Evolutionary conservation across 805 yeast species (phyloP), one percentile per base, ranked within the genome.

Genomic region (Spencermartinsiella europaea): DNA sequence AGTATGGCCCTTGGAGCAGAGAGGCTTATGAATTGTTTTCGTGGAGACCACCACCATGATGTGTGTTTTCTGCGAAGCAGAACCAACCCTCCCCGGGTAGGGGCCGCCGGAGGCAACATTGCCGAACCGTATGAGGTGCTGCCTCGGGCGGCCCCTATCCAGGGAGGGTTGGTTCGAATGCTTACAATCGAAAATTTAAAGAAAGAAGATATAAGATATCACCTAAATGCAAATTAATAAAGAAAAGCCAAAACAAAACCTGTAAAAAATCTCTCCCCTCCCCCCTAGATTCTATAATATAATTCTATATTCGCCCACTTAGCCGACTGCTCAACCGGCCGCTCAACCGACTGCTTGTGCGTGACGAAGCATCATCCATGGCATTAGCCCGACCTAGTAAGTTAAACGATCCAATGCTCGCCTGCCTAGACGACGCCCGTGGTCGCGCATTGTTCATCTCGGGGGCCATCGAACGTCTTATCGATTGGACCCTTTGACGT

Each of bases 1-100:
- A 44, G 10, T 38, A 25, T 27, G 65, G 65, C 19, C 61, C 65
- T n/a, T 61, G 65, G 65, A 52, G 61, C 2, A 42, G 44, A n/a
- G 65, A 61, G 34, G 61, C 63, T 12, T 58, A 52, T 27, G 53
- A 57, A 17, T 43, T 61, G 28, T 60, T 61, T 41, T 12, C 12
- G 12, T 25, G 31, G 31, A 25, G 31, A 12, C 31, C 31, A 12
- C n/a, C n/a, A n/a, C n/a, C n/a, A n/a, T n/a, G n/a, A n/a, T n/a
- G n/a, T n/a, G n/a, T n/a, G n/a, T n/a, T n/a, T n/a, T n/a, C n/a
- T n/a, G n/a, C n/a, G n/a, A n/a, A n/a, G n/a, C n/a, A n/a, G n/a
- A n/a, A n/a, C n/a, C n/a, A n/a, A n/a, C n/a, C n/a, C n/a, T n/a
- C n/a, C n/a, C n/a, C n/a, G n/a, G n/a, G n/a, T n/a, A n/a, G n/a